These are phyloP conservation scores for Ogataea trehalophila DNA, from an alignment of 805 yeast genomes.

Conservation along the genomic window DNA sequence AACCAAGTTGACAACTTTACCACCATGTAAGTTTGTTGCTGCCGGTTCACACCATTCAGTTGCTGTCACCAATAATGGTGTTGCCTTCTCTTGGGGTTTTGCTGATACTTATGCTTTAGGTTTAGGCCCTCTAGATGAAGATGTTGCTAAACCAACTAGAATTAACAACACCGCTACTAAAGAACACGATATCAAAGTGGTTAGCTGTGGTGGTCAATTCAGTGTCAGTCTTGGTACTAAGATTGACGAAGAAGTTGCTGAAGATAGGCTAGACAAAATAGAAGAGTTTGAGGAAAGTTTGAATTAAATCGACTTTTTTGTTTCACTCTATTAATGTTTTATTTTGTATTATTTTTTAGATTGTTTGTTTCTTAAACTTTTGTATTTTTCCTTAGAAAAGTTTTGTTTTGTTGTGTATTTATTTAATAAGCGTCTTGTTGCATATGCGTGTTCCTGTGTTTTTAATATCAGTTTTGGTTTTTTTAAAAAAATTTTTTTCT, in stretches of 20 bases:
- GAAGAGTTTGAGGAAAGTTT: conserved; percentile 43
- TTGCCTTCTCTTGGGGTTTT: conserved; percentile 94
- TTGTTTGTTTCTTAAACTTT: background rate
- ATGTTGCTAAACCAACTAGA: conserved; percentile 82
- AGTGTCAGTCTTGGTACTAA: conserved; percentile 81
- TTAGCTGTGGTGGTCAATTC: conserved; percentile 97
- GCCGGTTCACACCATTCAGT: conserved; percentile 92
- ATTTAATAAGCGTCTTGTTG: too few species aligned
- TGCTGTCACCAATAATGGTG: conserved; percentile 79
- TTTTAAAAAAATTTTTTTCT: too few species aligned
- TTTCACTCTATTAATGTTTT: background rate
- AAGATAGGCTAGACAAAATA: conserved; percentile 45
- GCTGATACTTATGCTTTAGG: conserved; percentile 97
- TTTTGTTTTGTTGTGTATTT: too few species aligned
- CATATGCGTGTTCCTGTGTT: too few species aligned
- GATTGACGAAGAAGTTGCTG: conserved; percentile 46
- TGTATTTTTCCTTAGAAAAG: too few species aligned
- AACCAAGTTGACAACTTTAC: conserved; percentile 56
- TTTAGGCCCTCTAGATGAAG: conserved; percentile 78
- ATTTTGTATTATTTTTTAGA: background rate
- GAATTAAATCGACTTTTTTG: conserved; percentile 3
- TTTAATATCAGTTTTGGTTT: too few species aligned
- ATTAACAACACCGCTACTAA: conserved; percentile 93
- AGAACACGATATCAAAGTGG: conserved; percentile 58
- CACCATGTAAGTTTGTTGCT: conserved; percentile 56